These are phyloP conservation scores for Ophiostoma perfectum DNA, from an alignment of 2,329 filamentous ascomycete genomes.

Conservation along the genomic window DNA sequence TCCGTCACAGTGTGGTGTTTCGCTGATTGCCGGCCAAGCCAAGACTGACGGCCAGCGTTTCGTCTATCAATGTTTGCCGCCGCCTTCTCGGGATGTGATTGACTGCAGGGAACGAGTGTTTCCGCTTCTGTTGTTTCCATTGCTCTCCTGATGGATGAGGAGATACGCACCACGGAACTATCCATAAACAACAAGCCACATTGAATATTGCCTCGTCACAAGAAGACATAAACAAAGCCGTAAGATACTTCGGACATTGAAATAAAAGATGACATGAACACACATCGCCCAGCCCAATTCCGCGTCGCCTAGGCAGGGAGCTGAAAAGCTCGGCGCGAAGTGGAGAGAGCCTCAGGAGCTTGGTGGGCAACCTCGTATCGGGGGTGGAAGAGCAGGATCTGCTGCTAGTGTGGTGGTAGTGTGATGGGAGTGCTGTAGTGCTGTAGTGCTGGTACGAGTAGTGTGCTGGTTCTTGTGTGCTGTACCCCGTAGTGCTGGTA, in stretches of 20 bases:
- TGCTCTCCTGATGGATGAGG: no score
- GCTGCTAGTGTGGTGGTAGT: not conserved
- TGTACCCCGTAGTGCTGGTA: not conserved
- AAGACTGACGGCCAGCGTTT: not conserved
- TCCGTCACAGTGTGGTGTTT: not conserved
- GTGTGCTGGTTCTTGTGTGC: no score
- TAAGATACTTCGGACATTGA: no score
- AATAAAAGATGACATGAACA: not conserved
- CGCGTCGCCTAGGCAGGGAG: not conserved
- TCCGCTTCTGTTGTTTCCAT: not conserved
- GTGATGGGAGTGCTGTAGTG: no score
- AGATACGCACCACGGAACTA: not conserved
- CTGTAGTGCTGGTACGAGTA: no score
- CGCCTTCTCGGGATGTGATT: not conserved
- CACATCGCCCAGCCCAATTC: not conserved
- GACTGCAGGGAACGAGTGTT: not conserved
- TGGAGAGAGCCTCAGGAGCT: constrained; percentile 14
- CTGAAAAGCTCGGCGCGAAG: constrained; percentile 15
- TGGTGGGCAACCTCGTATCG: constrained; percentile 9
- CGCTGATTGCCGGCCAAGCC: not conserved
- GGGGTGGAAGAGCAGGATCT: constrained; percentile 2
- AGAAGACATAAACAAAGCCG: not conserved
- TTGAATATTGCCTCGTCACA: not conserved
- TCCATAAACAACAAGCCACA: no score
- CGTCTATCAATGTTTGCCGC: not conserved